phyloP scores from a whole-genome alignment of 192 early-diverging fungal genomes.

The Podochytrium sp. region DNA sequence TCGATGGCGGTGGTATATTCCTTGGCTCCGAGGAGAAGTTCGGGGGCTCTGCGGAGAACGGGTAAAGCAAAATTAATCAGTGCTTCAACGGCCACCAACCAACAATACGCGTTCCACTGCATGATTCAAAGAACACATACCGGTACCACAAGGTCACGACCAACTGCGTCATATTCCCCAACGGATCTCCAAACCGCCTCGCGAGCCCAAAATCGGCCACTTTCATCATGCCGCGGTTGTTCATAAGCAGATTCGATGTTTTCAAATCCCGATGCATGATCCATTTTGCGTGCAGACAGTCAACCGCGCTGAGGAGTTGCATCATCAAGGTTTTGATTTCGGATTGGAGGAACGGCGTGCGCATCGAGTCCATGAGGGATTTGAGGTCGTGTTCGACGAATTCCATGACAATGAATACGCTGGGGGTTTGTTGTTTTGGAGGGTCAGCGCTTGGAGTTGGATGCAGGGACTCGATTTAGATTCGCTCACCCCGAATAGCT shows the following conservation, averaged over 20 bases:
- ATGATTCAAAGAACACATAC: constrained; percentile 67
- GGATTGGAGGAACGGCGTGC: constrained; percentile 75
- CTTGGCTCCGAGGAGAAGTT: constrained; percentile 84
- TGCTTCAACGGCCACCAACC: too few species aligned
- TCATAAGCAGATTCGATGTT: constrained; percentile 58
- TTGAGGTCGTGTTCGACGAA: constrained; percentile 96
- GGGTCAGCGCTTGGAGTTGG: too few species aligned
- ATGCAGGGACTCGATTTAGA: too few species aligned
- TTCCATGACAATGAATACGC: constrained; percentile 97
- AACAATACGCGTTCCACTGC: too few species aligned
- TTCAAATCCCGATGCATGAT: constrained; percentile 61
- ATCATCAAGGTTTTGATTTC: constrained; percentile 69
- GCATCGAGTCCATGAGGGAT: constrained; percentile 85
- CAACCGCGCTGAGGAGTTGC: constrained; percentile 56
- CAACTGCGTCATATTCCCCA: constrained; percentile 57
- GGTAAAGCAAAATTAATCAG: too few species aligned
- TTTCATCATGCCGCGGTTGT: constrained; percentile 77
- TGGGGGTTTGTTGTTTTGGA: too few species aligned
- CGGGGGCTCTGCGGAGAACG: constrained; percentile 74
- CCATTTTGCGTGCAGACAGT: constrained; percentile 57
- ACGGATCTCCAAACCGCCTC: constrained; percentile 54
- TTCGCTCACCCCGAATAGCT: constrained; percentile 58
- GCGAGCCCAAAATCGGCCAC: constrained; percentile 65
- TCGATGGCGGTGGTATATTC: constrained; percentile 91
- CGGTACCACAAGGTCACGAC: constrained; percentile 98